Base-by-base conservation (phyloP, 805 yeast species). In the Wickerhamomyces bisporus region DNA sequence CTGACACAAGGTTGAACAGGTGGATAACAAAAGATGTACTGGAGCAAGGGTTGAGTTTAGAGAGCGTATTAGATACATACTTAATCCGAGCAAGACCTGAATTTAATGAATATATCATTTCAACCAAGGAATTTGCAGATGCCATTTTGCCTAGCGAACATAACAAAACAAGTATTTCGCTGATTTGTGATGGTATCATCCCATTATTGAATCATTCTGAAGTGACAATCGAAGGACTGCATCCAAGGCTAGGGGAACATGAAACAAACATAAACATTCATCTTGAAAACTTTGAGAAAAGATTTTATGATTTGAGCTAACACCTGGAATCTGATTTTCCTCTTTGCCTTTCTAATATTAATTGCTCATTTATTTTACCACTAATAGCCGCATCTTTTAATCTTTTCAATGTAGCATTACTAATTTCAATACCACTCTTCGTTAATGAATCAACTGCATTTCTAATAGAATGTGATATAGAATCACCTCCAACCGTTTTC, bases 1-100 rank as follows among this genome's bases (percentile, higher is more conserved):
- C 91, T 1, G 98, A 89, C 58, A 77, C 83, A 5, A 64, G 96
- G 38, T 64, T 89, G 29, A 79, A 86, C n/a, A 73, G 95, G 46
- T 77, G 93, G 83, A 81, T 86, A 33, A 64, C 42, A 10, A 38
- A 47, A 11, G 56, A 44, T 26, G 70, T 63, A 17, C 35, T 60
- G 3, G 43, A 43, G 6, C 52, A 49, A 6, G 44, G 51, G 30
- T 39, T 3, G 49, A 49, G 16, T 46, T 66, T 6, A 55, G 49
- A 10, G 51, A 46, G n/a, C 1, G 46, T 71, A 14, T 36, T 70
- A 25, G 61, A 63, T 27, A 39, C 58, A 26, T 86, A 85, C 56
- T 57, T 85, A 29, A 68, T 65, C 32, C 60, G 64, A 5, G 75
- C 85, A 3, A 67, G 86, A 40, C 70, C 77, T 9, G 93, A 85